These are phyloP conservation scores for Penicillium sp. DNA, from an alignment of 2,329 filamentous ascomycete genomes.

Conservation along the genomic window DNA sequence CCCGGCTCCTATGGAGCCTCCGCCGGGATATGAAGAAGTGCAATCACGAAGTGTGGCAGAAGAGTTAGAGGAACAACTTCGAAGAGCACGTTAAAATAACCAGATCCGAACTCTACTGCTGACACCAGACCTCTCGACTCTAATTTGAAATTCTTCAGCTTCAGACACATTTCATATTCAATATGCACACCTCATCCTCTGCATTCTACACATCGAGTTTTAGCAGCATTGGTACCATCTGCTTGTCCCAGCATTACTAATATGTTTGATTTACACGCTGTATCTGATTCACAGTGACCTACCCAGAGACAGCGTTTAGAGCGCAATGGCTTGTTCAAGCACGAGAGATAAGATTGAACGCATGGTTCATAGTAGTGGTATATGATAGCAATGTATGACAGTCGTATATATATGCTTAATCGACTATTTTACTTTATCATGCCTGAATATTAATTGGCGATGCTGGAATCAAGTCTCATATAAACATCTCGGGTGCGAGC, in stretches of 20 bases:
- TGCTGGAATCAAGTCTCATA: not conserved
- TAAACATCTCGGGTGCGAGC: constrained; percentile 15
- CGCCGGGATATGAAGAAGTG: constrained; percentile 87
- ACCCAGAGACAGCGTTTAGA: not conserved
- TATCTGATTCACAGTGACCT: not conserved
- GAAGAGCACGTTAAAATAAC: constrained; percentile 16
- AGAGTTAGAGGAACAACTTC: constrained; percentile 62
- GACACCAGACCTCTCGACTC: not conserved
- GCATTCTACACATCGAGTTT: not conserved
- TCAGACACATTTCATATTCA: not conserved
- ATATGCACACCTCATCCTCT: not conserved
- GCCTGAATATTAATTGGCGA: no score
- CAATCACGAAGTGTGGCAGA: constrained; percentile 75
- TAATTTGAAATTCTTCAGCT: not conserved
- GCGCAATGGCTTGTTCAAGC: not conserved
- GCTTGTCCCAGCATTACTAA: not conserved
- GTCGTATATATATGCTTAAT: not conserved
- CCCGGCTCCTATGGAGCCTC: constrained; percentile 63
- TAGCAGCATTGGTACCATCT: not conserved
- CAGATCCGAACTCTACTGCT: not conserved
- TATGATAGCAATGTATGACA: not conserved
- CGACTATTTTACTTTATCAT: not conserved
- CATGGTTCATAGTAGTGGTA: no score
- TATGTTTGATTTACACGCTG: not conserved
- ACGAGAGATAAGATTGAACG: not conserved